These are phyloP conservation scores for Zopfochytrium polystomum DNA, from an alignment of 371 early-diverging fungal genomes.

Conservation along the genomic window DNA sequence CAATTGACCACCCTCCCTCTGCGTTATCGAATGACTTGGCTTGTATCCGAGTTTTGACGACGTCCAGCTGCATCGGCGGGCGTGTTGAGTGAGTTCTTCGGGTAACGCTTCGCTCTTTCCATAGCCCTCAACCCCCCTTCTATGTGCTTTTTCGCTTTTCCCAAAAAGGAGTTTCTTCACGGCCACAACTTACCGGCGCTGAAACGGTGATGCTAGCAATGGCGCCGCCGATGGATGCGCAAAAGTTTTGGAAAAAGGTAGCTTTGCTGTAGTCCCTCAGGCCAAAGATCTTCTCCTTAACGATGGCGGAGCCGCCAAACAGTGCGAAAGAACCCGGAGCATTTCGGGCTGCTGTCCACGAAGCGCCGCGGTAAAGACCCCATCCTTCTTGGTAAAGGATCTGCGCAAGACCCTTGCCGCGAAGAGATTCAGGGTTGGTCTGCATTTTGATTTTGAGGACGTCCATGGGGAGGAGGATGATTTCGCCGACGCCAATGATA, in stretches of 20 bases:
- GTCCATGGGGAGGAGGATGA: conserved; percentile 91
- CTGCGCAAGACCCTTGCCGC: conserved; percentile 76
- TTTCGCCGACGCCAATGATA: conserved; percentile 94
- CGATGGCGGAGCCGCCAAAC: conserved; percentile 92
- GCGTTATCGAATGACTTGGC: conserved; percentile 84
- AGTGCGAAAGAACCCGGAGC: conserved; percentile 97
- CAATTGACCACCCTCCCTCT: conserved; percentile 81
- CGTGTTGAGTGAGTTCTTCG: conserved; percentile 2
- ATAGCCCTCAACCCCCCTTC: no score
- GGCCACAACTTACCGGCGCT: conserved; percentile 68
- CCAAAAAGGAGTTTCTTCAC: no score
- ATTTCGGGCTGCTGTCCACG: conserved; percentile 97
- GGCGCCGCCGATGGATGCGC: conserved; percentile 92
- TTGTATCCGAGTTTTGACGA: conserved; percentile 97
- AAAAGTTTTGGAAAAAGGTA: conserved; percentile 96
- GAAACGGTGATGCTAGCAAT: conserved; percentile 92
- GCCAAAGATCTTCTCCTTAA: conserved; percentile 87
- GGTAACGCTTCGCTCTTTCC: not conserved
- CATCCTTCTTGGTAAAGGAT: conserved; percentile 87
- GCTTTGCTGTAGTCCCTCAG: conserved; percentile 88
- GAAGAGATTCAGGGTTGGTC: conserved; percentile 87
- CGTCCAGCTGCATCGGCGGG: conserved; percentile 63
- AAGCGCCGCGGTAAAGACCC: conserved; percentile 91
- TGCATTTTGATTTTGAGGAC: conserved; percentile 96
- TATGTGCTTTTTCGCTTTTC: no score